Evolutionary conservation across 192 early-diverging fungal genomes (phyloP), one percentile per base, ranked within the genome.

Genomic region (Linnemannia schmuckeri): DNA sequence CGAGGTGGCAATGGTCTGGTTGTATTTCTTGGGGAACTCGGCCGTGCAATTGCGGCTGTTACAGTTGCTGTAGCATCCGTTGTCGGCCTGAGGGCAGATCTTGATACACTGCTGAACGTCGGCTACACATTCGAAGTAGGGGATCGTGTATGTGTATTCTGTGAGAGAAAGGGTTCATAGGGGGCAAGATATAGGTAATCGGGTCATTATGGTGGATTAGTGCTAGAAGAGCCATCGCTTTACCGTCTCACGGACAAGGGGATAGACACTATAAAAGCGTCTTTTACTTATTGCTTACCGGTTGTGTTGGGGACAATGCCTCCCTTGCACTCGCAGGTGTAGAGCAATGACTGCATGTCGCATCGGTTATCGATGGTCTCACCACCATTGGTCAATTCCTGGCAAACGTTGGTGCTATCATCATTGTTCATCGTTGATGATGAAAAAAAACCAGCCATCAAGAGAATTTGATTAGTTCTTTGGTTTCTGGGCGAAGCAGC

Each of bases 71-170:
- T 85, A 85, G 57, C 83, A 85, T 30, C 73, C 61, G 33, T 85
- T 80, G 75, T 80, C 74, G 2, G 78, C 75, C 30, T 49, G 74
- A 17, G 78, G 68, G 74, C 83, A 85, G 44, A 4, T 17, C 0
- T 68, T 20, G 42, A 80, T 85, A 54, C 83, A 85, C 7, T 49
- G 24, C 75, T 85, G 78, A 46, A 63, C 74, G 20, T 85, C 83
- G 69, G 75, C 74, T 13, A 76, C 74, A 38, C 83, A 85, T 38
- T 68, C 22, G 30, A 85, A 85, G 70, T 85, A 85, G n/a, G 83
- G 83, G 70, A 85, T 85, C 3, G 83, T 85, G 70, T 80, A 80
- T 0, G 83, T 85, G 70, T 85, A 85, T 30, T 85, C 83, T 85
- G n/a, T 8, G 17, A 13, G 0, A 22, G 54, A 33, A 30, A 66